Base-by-base conservation (phyloP, 768 basidiomycete species). In the Basidioascus undulatus region DNA sequence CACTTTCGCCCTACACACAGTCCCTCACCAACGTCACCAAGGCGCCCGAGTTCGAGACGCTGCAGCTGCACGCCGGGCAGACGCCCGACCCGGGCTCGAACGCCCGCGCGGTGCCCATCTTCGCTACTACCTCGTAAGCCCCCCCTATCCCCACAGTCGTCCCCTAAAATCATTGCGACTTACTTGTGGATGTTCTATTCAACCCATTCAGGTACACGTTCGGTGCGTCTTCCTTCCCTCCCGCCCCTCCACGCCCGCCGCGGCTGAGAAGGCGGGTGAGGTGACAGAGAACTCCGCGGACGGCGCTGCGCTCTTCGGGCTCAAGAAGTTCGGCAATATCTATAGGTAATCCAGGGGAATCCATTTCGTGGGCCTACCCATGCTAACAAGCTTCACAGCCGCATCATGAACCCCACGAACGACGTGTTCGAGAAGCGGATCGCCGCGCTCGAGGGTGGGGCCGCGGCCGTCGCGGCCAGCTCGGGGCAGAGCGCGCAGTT, bases 41-140 rank as follows among this genome's bases (percentile, higher is more conserved):
- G n/a, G n/a, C n/a, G n/a, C n/a, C n/a, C n/a, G n/a, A n/a, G n/a
- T 79, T 80, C 49, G 76, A 81, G 50, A 80, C 77, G 1, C 61
- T 81, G 35, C 76, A 79, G 55, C 62, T 81, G 5, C 79, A 83
- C 53, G 79, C 71, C 15, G 79, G 79, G 1, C 73, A 40, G 16
- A 13, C 10, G 5, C 25, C 43, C 15, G 53, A 53, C 41, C 37
- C 45, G 1, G 41, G 44, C 0, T 51, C 50, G 4, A 47, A 47
- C 28, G 42, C 80, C 4, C 68, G 78, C 3, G 80, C 78, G 3
- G 68, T 70, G 0, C 80, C 80, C 1, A 79, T 83, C 51, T 80
- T 79, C 44, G 70, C 75, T 0, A 61, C 72, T 12, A 74, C 75
- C 4, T 71, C 70, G 48, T 80, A 71, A 45, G 68, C 70, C 16